Evolutionary conservation across 345 rosid genomes (phyloP), one percentile per base, ranked within the genome.

Genomic region (Populus alba): DNA sequence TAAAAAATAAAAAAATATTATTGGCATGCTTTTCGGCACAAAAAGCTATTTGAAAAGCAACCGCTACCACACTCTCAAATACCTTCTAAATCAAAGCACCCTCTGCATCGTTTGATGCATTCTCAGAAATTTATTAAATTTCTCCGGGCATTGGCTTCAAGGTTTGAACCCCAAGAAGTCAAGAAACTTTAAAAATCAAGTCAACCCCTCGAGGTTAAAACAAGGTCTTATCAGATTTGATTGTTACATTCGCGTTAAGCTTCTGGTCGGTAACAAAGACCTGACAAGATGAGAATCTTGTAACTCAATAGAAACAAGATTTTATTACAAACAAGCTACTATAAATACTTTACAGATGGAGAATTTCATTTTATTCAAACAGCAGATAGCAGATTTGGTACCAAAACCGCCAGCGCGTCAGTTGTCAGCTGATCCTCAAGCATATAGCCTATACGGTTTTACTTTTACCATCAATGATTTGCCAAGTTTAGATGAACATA

Each of bases 281-380:
- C 59, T 4, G 51, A 47, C 51, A 47, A 47, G 17, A 47, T 47
- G 51, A 47, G 51, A 47, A 12, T 15, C 17, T 47, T 16, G 53
- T 15, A 47, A 47, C 5, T 3, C 53, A 12, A 47, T 47, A 4
- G 53, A 47, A 15, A 47, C n/a, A 20, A 22, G 59, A 7, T 20
- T 75, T 67, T 37, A 39, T 68, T 33, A 68, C 68, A 51, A 22
- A 35, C 74, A 59, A 15, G 27, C 41, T 31, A 3, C 43, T 75
- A 6, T 35, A n/a, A 25, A 41, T 57, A 66, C 33, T 47, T 47
- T 49, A 72, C 77, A 71, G 59, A 45, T 13, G 57, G 57, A 73
- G 65, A 51, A 23, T 72, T 72, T 67, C 77, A 74, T 67, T 68
- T 71, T 59, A 47, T 71, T 77, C 31, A 13, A 67, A 25, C n/a